Base-by-base conservation (phyloP, 2,329 filamentous ascomycete genomes). In the Penicillium sp. region DNA sequence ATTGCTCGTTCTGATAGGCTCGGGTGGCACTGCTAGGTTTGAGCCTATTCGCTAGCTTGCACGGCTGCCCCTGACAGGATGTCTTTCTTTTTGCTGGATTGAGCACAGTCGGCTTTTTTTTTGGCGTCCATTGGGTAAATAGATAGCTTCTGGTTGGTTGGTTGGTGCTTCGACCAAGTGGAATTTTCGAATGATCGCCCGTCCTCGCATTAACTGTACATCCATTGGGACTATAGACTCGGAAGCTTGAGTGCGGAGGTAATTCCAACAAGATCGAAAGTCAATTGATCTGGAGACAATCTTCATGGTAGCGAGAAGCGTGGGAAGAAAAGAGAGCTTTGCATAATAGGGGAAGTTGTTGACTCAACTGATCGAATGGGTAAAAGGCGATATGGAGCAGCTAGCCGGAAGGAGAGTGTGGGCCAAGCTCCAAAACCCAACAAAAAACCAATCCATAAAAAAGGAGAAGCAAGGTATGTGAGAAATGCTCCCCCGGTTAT, bases 381-480 rank as follows among this genome's bases (percentile, higher is more conserved):
- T 29, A 21, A 34, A 28, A 37, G 38, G 20, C 41, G 32, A 47
- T 31, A 45, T 39, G 34, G 44, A 25, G 37, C 19, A 29, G 18
- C 45, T 48, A 48, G 20, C 45, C 45, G 7, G 14, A 48, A 41
- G 32, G 13, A 37, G 45, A 23, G n/a, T n/a, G n/a, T n/a, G n/a
- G n/a, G n/a, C n/a, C n/a, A n/a, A n/a, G n/a, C n/a, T n/a, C n/a
- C n/a, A n/a, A n/a, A n/a, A n/a, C n/a, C n/a, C n/a, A n/a, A n/a
- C n/a, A n/a, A n/a, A n/a, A n/a, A n/a, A n/a, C n/a, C n/a, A n/a
- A n/a, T n/a, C n/a, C n/a, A n/a, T n/a, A n/a, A n/a, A n/a, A n/a
- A n/a, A n/a, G n/a, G n/a, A n/a, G n/a, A n/a, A n/a, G n/a, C n/a
- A n/a, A n/a, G n/a, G n/a, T n/a, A n/a, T n/a, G n/a, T n/a, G n/a